Percentiles rank a stretch among this genome's conserved stretches.
Conservation (phyloP, 2,329 filamentous ascomycete genomes). For the Phaeosphaeria sp. region DNA sequence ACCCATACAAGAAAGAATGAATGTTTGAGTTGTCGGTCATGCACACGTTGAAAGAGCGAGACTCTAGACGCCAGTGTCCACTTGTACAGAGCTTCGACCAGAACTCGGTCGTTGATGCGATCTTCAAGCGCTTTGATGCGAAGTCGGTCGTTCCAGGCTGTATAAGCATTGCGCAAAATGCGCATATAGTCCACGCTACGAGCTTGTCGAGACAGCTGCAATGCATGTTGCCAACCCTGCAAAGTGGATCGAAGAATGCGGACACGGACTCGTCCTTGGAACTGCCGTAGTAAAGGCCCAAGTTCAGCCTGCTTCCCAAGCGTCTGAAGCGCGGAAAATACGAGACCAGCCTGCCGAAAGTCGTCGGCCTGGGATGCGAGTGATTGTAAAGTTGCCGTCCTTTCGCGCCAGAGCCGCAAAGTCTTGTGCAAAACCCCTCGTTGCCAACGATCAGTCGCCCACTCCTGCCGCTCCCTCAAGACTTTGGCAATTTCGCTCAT, state of each 20-base stretch:
- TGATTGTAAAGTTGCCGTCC: conserved; percentile 23
- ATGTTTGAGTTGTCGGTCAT: conserved; percentile 38
- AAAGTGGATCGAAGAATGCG: conserved; percentile 57
- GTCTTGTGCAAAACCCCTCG: conserved; percentile 32
- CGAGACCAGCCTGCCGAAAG: conserved; percentile 35
- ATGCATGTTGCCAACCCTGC: conserved; percentile 56
- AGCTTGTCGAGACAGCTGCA: conserved; percentile 54
- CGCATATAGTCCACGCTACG: conserved; percentile 58
- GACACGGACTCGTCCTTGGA: conserved; percentile 53
- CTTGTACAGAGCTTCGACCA: conserved; percentile 64
- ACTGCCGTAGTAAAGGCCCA: conserved; percentile 50
- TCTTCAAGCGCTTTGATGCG: conserved; percentile 60
- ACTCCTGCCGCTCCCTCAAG: conserved; percentile 33
- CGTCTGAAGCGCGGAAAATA: conserved; percentile 27
- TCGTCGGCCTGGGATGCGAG: conserved; percentile 45
- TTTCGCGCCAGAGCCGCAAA: conserved; percentile 32
- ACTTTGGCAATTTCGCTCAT: conserved; percentile 35
- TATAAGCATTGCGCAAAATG: conserved; percentile 64
- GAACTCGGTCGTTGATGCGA: conserved; percentile 62
- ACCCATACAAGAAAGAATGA: conserved; percentile 37
- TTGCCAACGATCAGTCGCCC: conserved; percentile 29
- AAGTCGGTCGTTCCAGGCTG: conserved; percentile 67
- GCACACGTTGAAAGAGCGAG: conserved; percentile 49
- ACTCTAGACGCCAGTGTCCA: conserved; percentile 63
- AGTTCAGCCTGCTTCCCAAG: conserved; percentile 51